These are phyloP conservation scores for Primulina eburnea DNA, from an alignment of 257 asterid species.

Conservation along the genomic window DNA sequence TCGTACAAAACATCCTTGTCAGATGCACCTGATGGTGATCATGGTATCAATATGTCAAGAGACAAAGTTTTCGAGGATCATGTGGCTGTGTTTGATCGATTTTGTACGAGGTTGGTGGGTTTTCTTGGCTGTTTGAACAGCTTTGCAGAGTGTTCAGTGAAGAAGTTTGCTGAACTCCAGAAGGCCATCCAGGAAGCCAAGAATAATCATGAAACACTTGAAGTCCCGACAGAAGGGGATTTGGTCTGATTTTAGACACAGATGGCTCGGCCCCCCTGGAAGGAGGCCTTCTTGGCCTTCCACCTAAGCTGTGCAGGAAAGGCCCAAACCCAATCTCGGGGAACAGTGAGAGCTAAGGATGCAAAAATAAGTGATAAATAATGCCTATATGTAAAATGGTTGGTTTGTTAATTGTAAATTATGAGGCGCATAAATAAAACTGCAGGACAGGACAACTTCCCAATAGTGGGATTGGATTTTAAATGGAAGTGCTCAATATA, in stretches of 20 bases:
- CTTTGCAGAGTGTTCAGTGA: slow-evolving; percentile 64
- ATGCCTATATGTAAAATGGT: slow-evolving; percentile 2
- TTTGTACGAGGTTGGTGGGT: slow-evolving; percentile 53
- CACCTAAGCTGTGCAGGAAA: too few species aligned
- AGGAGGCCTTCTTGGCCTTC: too few species aligned
- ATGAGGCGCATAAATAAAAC: too few species aligned
- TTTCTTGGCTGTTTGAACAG: slow-evolving; percentile 67
- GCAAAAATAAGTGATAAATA: slow-evolving; percentile 14
- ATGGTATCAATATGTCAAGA: slow-evolving; percentile 25
- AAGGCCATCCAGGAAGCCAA: slow-evolving; percentile 53
- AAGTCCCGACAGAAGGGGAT: slow-evolving; percentile 28
- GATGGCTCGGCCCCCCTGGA: too few species aligned
- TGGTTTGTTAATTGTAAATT: not conserved
- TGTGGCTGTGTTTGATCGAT: slow-evolving; percentile 53
- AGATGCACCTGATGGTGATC: slow-evolving; percentile 10
- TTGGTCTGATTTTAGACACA: not conserved
- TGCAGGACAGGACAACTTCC: too few species aligned
- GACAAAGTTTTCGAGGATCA: slow-evolving; percentile 45
- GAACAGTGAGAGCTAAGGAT: slow-evolving; percentile 8
- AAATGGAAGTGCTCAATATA: too few species aligned
- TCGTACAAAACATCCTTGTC: slow-evolving; percentile 10
- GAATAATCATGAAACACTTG: slow-evolving; percentile 40
- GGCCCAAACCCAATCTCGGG: too few species aligned
- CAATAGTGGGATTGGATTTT: too few species aligned
- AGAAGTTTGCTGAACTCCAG: slow-evolving; percentile 60